Evolutionary conservation across 495 filamentous ascomycete species (phyloP), one percentile per base, ranked within the genome.

Genomic region (Penicillium subrubescens): DNA sequence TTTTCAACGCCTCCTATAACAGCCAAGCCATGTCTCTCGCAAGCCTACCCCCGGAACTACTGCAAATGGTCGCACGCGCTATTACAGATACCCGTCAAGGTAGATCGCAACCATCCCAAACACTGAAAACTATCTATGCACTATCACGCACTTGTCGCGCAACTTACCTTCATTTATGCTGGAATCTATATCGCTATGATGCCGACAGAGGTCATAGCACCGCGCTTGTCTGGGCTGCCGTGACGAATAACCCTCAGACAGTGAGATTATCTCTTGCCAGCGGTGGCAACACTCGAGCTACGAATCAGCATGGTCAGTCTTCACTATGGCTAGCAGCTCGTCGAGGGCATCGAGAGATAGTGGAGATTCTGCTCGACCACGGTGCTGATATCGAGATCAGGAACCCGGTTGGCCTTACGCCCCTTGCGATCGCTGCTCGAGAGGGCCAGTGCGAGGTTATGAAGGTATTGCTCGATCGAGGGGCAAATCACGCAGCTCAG

Each of bases 371-470:
- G 43, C 43, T 48, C 1, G 43, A 48, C 43, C 43, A 48, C 43
- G 5, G 43, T 48, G 43, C 43, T 48, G 43, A 48, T 48, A 48
- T 48, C 43, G 43, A 50, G 46, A 27, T 50, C 46, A 50, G 46
- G 48, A 51, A 29, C 25, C 48, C 25, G 23, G 48, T 27, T 29
- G 48, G 48, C 11, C 23, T 51, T 17, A 29, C 23, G 6, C 48
- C 23, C 12, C 48, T 51, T 51, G n/a, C n/a, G 48, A 51, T 51
- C 48, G 48, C 25, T 15, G 23, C 48, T 12, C 23, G 48, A 31
- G 48, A 51, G 23, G 23, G 23, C 29, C 25, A 29, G 12, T 51
- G 23, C 48, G 21, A 37, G 23, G 19, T 23, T 25, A 8, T 39
- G 10, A 35, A 56, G 19, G 33, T 39, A 23, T 37, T 56, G 19